Percentiles rank a stretch among this genome's conserved stretches.
Conservation (phyloP, 2,329 filamentous ascomycete genomes). For the Aspergillus japonicus region DNA sequence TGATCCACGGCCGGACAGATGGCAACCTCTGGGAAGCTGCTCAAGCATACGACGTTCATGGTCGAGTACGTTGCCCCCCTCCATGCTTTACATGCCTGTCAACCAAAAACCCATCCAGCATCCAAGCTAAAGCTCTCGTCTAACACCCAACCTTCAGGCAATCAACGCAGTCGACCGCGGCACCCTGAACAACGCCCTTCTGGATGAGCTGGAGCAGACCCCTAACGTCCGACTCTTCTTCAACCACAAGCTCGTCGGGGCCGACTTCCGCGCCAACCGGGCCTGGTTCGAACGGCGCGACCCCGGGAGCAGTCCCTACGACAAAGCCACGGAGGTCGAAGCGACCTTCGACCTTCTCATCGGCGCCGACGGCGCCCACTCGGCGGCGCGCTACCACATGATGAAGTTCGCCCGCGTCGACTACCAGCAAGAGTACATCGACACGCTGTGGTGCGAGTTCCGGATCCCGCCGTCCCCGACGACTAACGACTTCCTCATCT, state of each 20-base stretch:
- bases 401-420: slow-evolving; percentile 94
- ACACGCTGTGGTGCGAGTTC: slow-evolving; percentile 97
- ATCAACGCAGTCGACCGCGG: slow-evolving; percentile 85
- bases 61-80: slow-evolving; percentile 60
- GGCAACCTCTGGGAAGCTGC: slow-evolving; percentile 71
- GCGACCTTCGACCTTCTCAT: slow-evolving; percentile 89
- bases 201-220: slow-evolving; percentile 78
- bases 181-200: slow-evolving; percentile 75
- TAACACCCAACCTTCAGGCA: slow-evolving; percentile 50
- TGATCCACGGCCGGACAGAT: slow-evolving; percentile 77
- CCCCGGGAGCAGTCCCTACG: slow-evolving; percentile 31
- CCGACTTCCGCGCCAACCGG: slow-evolving; percentile 73
- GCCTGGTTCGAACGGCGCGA: slow-evolving; percentile 78
- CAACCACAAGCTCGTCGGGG: slow-evolving; percentile 87
- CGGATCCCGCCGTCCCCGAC: slow-evolving; percentile 61
- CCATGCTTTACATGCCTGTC: neutral
- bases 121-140: neutral
- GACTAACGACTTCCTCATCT: slow-evolving; percentile 68
- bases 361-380: slow-evolving; percentile 93
- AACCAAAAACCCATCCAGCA: no score
- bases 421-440: slow-evolving; percentile 92
- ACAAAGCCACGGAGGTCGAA: slow-evolving; percentile 69
- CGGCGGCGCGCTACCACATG: slow-evolving; percentile 82
- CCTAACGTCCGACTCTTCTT: slow-evolving; percentile 92
- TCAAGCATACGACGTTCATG: slow-evolving; percentile 89